Conservation (phyloP, 129 eudicot genomes). For the Rutidosis leptorrhynchoides region DNA sequence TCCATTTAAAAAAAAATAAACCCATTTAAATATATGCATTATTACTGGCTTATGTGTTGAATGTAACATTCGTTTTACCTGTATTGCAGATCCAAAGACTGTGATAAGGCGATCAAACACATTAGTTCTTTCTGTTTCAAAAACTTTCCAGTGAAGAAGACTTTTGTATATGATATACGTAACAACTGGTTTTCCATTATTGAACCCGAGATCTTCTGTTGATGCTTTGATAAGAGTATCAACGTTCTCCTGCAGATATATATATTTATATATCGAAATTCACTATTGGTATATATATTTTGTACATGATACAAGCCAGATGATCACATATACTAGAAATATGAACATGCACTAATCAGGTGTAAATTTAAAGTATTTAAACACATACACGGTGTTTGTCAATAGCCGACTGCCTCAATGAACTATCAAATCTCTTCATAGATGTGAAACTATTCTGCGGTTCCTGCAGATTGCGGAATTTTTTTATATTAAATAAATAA, state of each 20-base stretch:
- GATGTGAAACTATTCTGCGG: constrained; percentile 35
- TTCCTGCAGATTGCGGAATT: constrained; percentile 46
- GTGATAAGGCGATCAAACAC: constrained; percentile 91
- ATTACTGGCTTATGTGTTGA: constrained; percentile 10
- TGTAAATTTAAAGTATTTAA: background rate
- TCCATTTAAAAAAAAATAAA: constrained; percentile 1
- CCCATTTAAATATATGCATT: background rate
- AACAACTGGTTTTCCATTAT: constrained; percentile 88
- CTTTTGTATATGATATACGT: constrained; percentile 88
- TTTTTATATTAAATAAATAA: constrained; percentile 8
- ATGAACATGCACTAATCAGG: background rate
- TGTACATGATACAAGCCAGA: background rate
- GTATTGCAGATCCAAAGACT: constrained; percentile 85
- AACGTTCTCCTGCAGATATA: constrained; percentile 63
- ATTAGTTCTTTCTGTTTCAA: constrained; percentile 85
- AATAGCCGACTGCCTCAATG: constrained; percentile 44
- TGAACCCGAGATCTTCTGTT: constrained; percentile 76
- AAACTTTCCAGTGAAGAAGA: constrained; percentile 92
- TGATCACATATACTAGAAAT: background rate
- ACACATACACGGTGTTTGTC: constrained; percentile 73
- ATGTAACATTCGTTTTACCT: constrained; percentile 44
- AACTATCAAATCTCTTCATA: constrained; percentile 50
- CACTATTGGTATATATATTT: background rate
- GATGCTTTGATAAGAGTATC: constrained; percentile 78
- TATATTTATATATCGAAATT: background rate